Percentiles rank a stretch among this genome's conserved stretches.
These are phyloP conservation scores for Teratosphaeria destructans DNA, from an alignment of 2,329 filamentous ascomycete genomes.

Conservation along the genomic window DNA sequence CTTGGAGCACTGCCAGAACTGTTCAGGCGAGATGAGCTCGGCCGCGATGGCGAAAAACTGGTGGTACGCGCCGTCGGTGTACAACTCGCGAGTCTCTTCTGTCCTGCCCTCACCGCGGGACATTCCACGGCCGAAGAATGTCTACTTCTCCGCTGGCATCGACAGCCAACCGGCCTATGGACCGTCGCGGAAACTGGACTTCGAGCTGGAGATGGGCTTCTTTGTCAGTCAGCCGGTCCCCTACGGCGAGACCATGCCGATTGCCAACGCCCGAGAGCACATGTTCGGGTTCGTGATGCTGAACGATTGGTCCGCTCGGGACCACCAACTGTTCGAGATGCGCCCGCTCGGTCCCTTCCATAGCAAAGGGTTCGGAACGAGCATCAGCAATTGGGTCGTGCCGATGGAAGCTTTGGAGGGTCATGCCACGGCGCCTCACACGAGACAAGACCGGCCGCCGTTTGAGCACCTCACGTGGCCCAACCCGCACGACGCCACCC, in stretches of 20 bases:
- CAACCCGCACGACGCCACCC: slow-evolving; percentile 11
- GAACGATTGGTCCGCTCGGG: slow-evolving; percentile 50
- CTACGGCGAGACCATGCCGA: slow-evolving; percentile 29
- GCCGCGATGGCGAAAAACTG: slow-evolving; percentile 25
- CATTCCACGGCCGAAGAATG: slow-evolving; percentile 39
- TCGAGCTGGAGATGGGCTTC: slow-evolving; percentile 41
- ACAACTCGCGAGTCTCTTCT: slow-evolving; percentile 32
- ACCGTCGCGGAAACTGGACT: slow-evolving; percentile 34
- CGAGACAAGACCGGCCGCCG: slow-evolving; percentile 18
- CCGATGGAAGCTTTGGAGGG: slow-evolving; percentile 47
- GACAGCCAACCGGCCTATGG: slow-evolving; percentile 31
- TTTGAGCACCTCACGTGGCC: slow-evolving; percentile 21
- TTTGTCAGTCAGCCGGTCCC: slow-evolving; percentile 33
- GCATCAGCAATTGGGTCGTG: slow-evolving; percentile 52
- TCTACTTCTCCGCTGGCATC: slow-evolving; percentile 22
- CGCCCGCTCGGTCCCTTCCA: slow-evolving; percentile 51
- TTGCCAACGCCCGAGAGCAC: slow-evolving; percentile 39
- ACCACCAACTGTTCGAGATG: slow-evolving; percentile 55
- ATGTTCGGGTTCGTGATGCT: slow-evolving; percentile 54
- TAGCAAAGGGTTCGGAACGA: slow-evolving; percentile 50
- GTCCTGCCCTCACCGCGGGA: slow-evolving; percentile 16
- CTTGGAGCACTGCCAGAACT: slow-evolving; percentile 43
- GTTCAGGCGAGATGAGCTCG: slow-evolving; percentile 35
- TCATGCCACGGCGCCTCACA: slow-evolving; percentile 19
- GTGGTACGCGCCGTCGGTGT: slow-evolving; percentile 26